Percentiles rank a stretch among this genome's conserved stretches.
These are phyloP conservation scores for Panicum virgatum DNA, from an alignment of 202 grass and related monocot genomes.

Conservation along the genomic window DNA sequence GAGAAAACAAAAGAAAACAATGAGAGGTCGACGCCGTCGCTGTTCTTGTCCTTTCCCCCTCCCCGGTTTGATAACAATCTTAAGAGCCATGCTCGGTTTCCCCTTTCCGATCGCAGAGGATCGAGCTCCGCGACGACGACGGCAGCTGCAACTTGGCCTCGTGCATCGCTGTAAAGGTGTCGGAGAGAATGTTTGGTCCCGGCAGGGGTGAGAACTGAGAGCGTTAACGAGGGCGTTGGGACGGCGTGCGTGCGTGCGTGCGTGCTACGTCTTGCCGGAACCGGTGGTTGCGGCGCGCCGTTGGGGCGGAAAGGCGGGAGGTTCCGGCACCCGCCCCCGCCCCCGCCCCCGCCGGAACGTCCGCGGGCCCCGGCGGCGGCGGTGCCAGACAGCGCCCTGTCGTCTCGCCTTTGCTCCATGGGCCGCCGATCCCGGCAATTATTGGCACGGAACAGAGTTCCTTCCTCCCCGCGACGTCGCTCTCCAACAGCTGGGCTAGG, in stretches of 20 bases:
- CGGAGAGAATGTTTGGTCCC: not conserved
- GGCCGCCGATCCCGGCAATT: not conserved
- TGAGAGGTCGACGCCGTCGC: no score
- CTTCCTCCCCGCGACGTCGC: not conserved
- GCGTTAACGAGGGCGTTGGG: not conserved
- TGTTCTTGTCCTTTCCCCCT: not conserved
- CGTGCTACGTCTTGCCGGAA: not conserved
- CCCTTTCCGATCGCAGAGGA: not conserved
- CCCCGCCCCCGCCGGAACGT: not conserved
- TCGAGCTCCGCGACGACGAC: not conserved
- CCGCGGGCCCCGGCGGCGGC: not conserved
- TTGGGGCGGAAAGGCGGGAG: not conserved
- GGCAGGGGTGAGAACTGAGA: not conserved
- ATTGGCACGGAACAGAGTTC: constrained; percentile 17
- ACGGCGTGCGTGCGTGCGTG: no score
- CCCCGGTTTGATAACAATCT: not conserved
- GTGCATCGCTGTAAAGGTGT: not conserved
- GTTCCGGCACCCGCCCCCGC: not conserved
- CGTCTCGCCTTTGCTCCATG: not conserved
- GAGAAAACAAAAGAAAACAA: not conserved
- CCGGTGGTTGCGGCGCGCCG: not conserved
- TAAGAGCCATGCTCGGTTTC: not conserved
- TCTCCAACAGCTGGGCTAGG: constrained; percentile 31
- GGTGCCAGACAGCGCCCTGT: no score
- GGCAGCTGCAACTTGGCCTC: not conserved